phyloP scores from a whole-genome alignment of 176 grass and related monocot genomes.

The Cenchrus fungigraminus region DNA sequence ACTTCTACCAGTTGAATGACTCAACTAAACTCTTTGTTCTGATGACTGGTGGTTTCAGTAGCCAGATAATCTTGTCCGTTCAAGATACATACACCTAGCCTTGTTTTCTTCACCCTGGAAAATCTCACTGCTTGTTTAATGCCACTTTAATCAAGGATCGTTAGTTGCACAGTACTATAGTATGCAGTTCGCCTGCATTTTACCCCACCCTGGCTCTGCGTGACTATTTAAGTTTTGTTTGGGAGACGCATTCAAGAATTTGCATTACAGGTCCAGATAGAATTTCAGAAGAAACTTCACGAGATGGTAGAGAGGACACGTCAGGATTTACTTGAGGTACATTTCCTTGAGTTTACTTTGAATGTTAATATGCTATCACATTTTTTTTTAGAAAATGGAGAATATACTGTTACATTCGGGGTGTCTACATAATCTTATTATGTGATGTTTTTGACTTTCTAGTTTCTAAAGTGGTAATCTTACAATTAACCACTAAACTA shows the following conservation, averaged over 20 bases:
- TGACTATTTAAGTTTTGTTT: neutral
- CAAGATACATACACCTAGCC: neutral
- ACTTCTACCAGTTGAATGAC: neutral
- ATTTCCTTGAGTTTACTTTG: neutral
- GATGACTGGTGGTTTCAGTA: neutral
- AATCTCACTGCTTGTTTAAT: neutral
- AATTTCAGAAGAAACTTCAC: conserved; percentile 31
- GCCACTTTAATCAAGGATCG: neutral
- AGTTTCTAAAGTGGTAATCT: neutral
- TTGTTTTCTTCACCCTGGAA: neutral
- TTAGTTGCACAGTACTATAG: neutral
- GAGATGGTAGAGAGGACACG: conserved; percentile 13
- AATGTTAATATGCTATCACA: neutral
- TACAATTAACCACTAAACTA: neutral
- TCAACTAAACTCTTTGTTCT: neutral
- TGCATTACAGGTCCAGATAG: conserved; percentile 20
- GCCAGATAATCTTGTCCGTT: neutral
- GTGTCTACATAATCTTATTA: neutral
- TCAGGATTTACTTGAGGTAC: conserved; percentile 5
- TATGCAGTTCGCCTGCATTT: neutral
- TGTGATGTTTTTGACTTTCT: neutral
- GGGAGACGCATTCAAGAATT: conserved; percentile 11
- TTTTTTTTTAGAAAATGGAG: too few species aligned
- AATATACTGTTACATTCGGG: neutral
- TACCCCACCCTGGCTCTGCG: neutral